These are phyloP conservation scores for Adansonia rubrostipa DNA, from an alignment of 441 rosid genomes.

Conservation along the genomic window DNA sequence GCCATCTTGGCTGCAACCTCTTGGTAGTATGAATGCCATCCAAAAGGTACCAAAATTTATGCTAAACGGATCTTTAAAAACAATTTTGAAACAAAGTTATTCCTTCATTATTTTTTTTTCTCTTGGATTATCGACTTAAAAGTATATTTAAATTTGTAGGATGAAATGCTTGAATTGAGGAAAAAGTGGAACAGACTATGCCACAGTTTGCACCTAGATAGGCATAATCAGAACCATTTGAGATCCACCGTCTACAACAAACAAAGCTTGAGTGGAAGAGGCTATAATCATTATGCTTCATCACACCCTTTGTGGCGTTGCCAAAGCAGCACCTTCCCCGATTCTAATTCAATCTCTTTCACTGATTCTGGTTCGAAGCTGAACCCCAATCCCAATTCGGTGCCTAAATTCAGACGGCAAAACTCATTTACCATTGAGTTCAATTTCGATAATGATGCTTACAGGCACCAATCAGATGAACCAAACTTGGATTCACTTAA, in stretches of 20 bases:
- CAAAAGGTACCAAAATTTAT: constrained; percentile 52
- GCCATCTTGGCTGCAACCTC: constrained; percentile 78
- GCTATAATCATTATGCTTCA: constrained; percentile 37
- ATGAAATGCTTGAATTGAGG: constrained; percentile 53
- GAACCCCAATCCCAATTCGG: constrained; percentile 38
- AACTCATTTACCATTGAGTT: constrained; percentile 72
- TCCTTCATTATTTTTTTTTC: not conserved
- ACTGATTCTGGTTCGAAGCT: constrained; percentile 48
- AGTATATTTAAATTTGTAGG: constrained; percentile 45
- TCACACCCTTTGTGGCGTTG: constrained; percentile 57
- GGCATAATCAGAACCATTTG: constrained; percentile 30
- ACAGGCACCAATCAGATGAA: constrained; percentile 42
- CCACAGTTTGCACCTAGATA: constrained; percentile 58
- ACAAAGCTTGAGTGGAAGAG: constrained; percentile 40
- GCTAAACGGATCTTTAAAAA: not conserved
- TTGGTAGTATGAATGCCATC: constrained; percentile 38
- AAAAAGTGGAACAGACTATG: constrained; percentile 80
- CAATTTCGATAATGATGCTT: constrained; percentile 47
- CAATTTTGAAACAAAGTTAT: not conserved
- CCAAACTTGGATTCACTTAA: constrained; percentile 61
- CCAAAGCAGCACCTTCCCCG: constrained; percentile 49
- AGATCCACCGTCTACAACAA: constrained; percentile 25
- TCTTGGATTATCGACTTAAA: not conserved
- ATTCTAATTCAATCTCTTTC: constrained; percentile 53
- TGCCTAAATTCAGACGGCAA: constrained; percentile 75